phyloP scores from a whole-genome alignment of 2,329 filamentous ascomycete genomes.

The Zalaria sp. region DNA sequence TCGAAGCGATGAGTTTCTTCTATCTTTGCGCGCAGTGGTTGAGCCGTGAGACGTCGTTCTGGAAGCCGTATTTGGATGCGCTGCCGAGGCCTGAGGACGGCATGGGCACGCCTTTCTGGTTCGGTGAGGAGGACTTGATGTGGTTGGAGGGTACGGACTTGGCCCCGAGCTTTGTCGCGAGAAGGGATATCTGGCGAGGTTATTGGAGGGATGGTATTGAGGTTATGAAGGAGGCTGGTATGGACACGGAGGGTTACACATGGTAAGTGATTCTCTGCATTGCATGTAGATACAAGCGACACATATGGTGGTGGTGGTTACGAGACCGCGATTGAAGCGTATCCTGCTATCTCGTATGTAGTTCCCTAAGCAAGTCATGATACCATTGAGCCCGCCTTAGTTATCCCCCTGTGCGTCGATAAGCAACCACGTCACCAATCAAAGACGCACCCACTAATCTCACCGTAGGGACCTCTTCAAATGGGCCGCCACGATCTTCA shows the following conservation, averaged over 20 bases:
- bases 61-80: constrained; percentile 21
- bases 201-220: constrained; percentile 21
- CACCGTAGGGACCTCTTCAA: constrained; percentile 28
- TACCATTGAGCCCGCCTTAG: no score
- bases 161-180: constrained; percentile 14
- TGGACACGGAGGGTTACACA: constrained; percentile 21
- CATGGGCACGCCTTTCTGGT: constrained; percentile 19
- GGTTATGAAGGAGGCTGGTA: constrained; percentile 14
- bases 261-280: constrained; percentile 20
- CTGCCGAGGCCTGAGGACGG: constrained; percentile 17
- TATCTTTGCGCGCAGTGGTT: constrained; percentile 22
- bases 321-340: no score
- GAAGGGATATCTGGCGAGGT: constrained; percentile 20
- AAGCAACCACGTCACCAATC: no score
- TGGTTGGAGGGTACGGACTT: constrained; percentile 23
- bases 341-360: no score
- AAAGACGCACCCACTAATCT: no score
- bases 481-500: constrained; percentile 38
- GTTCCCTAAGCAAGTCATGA: no score
- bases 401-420: no score
- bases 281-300: no score
- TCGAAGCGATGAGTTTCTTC: constrained; percentile 20
- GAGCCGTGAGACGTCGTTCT: constrained; percentile 18
- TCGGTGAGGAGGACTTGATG: constrained; percentile 16
- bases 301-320: no score